Percentiles rank a stretch among this genome's conserved stretches.
phyloP scores from a whole-genome alignment of 192 early-diverging fungal genomes.

The Umbelopsis isabellina region DNA sequence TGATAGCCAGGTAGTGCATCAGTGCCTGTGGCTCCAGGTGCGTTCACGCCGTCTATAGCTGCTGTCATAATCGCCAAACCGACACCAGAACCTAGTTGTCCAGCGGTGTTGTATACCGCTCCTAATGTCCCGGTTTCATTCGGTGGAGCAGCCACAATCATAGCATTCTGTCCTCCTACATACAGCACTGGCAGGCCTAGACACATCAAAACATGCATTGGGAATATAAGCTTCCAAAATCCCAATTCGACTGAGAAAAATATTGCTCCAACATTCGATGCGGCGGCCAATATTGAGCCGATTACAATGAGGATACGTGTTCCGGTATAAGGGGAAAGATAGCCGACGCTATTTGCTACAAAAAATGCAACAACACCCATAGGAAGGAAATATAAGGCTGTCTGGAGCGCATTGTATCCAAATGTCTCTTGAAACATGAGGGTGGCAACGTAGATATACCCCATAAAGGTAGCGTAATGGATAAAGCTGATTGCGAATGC shows the following conservation, averaged over 20 bases:
- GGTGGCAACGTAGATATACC: conserved; percentile 44
- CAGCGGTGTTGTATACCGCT: conserved; percentile 35
- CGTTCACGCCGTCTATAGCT: conserved; percentile 32
- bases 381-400: conserved; percentile 46
- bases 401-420: conserved; percentile 39
- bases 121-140: conserved; percentile 14
- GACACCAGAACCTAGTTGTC: conserved; percentile 42
- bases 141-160: not conserved
- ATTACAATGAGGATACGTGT: not conserved
- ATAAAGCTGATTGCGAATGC: conserved; percentile 46
- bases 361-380: conserved; percentile 40
- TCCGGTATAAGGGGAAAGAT: conserved; percentile 28
- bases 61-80: conserved; percentile 42
- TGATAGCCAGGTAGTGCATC: conserved; percentile 35
- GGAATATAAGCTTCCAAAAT: conserved; percentile 21
- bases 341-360: conserved; percentile 35
- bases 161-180: conserved; percentile 20
- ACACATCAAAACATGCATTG: conserved; percentile 11
- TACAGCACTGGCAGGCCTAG: not conserved
- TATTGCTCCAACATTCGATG: not conserved
- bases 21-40: conserved; percentile 6
- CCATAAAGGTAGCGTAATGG: conserved; percentile 38
- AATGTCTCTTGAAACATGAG: conserved; percentile 50
- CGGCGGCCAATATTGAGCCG: not conserved
- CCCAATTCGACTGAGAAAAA: not conserved